These are phyloP conservation scores for Euptelea pleiosperma DNA, from an alignment of 164 flowering plant genomes.

Conservation along the genomic window DNA sequence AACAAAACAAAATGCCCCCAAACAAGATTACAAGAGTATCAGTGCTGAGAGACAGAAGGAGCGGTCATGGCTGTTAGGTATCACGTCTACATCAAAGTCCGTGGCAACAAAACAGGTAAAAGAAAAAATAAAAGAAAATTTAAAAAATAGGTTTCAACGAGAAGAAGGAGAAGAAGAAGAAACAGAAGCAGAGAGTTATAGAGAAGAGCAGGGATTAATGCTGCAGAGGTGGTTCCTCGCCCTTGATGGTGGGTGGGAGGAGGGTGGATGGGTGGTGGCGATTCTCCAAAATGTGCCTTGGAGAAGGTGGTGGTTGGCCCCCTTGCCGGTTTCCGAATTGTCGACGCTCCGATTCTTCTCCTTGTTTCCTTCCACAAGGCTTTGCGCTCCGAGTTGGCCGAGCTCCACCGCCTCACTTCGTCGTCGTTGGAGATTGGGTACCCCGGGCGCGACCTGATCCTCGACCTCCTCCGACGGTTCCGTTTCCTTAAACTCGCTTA, in stretches of 20 bases:
- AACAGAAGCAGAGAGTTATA: background rate
- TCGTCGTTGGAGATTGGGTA: constrained; percentile 23
- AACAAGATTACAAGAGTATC: too few species aligned
- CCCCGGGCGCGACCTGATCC: constrained; percentile 19
- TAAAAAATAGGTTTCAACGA: background rate
- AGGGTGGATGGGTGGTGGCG: constrained; percentile 30
- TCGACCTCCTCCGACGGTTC: constrained; percentile 38
- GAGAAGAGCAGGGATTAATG: constrained; percentile 11
- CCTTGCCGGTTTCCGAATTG: constrained; percentile 24
- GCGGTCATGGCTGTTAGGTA: constrained; percentile 28
- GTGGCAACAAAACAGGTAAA: constrained; percentile 12
- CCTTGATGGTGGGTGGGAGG: constrained; percentile 24
- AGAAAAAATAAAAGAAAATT: constrained; percentile 6
- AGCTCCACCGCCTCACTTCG: constrained; percentile 33
- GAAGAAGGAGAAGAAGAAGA: background rate
- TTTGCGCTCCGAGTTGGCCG: constrained; percentile 46
- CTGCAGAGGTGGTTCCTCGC: background rate
- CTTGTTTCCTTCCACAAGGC: constrained; percentile 71
- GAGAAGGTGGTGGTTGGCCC: constrained; percentile 12
- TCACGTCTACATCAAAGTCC: constrained; percentile 34
- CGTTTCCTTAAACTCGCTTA: constrained; percentile 54
- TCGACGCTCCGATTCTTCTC: constrained; percentile 61
- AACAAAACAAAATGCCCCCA: too few species aligned
- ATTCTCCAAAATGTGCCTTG: constrained; percentile 10
- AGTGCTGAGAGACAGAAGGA: too few species aligned